A percentile compares a stretch with the other conserved stretches of the same genome.
Conservation (phyloP, 331 rosid species). For the Quercus tomentella region DNA sequence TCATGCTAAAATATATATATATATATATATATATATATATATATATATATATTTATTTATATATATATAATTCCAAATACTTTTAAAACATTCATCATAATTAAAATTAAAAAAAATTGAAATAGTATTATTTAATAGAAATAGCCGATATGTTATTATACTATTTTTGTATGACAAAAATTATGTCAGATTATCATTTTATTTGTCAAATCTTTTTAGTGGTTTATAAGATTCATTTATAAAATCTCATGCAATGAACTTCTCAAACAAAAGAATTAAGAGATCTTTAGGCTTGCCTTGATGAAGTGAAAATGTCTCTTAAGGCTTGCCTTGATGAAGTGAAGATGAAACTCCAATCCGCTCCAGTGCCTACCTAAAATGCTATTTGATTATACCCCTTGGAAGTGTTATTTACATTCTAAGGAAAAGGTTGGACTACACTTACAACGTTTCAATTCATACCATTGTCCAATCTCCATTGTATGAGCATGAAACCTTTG, state of each 20-base stretch:
- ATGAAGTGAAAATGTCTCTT: too few relatives aligned
- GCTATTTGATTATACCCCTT: not conserved
- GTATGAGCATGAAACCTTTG: not conserved
- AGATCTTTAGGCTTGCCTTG: slow-evolving; percentile 66
- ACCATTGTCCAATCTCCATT: not conserved
- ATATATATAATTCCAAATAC: too few relatives aligned
- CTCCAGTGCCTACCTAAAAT: slow-evolving; percentile 23
- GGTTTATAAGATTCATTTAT: slow-evolving; percentile 4
- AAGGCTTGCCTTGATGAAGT: slow-evolving; percentile 28
- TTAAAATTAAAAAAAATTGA: too few relatives aligned
- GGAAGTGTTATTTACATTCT: not conserved
- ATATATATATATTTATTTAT: too few relatives aligned
- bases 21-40: too few relatives aligned
- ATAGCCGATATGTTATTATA: not conserved
- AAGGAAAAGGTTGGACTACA: not conserved
- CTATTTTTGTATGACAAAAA: not conserved
- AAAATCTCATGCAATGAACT: slow-evolving; percentile 51
- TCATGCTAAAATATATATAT: too few relatives aligned
- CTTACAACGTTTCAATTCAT: not conserved
- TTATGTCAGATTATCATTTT: not conserved
- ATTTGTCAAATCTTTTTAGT: not conserved
- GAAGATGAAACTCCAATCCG: slow-evolving; percentile 51
- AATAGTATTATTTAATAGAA: too few relatives aligned
- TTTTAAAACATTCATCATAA: too few relatives aligned
- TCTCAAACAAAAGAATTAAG: slow-evolving; percentile 59